Base-by-base conservation (phyloP, 306 rosid species). In the Biancaea sappan region DNA sequence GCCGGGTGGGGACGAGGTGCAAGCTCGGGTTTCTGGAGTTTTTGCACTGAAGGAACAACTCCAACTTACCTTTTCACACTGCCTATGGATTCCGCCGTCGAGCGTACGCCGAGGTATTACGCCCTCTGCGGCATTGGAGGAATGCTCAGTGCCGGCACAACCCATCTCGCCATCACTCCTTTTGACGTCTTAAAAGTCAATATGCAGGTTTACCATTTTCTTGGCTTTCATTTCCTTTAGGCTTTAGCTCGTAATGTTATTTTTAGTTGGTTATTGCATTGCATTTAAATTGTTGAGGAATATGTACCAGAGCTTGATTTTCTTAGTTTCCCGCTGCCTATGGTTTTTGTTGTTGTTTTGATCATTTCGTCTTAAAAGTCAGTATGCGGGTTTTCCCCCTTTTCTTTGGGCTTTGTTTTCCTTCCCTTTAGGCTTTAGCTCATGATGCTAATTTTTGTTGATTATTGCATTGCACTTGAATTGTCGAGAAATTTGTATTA, bases 121-220 rank as follows among this genome's bases (percentile, higher is more conserved):
- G 90, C 82, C 46, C 73, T 83, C 70, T 86, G 90, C 40, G 79
- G 80, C 61, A 70, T 83, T 40, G 90, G 86, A 56, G 90, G 90
- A 78, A 86, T 83, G 90, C 80, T 86, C 73, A 86, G 90, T 78
- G 87, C 90, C 52, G 90, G 87, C 48, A 83, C 90, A 43, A 86
- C 90, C 69, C 90, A 86, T 71, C 71, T 86, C 31, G 88, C 78
- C 19, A 75, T 25, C 32, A 86, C 90, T 78, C 90, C 90, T 46
- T 72, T 86, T 65, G 68, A 86, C n/a, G 90, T 83, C 41, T 69
- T 86, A 63, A 86, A 86, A 81, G 90, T 86, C 48, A 62, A 62
- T 35, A 62, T 62, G 68, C 68, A 35, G 68, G 66, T 60, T 60
- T 31, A 2, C 40, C 40, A 10, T 11, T 3, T 14, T 57, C 41